Evolutionary conservation across 225 moss, liverwort and hornwort species (phyloP), one percentile per base, ranked within the genome.

Genomic region (Pseudoscleropodium purum): DNA sequence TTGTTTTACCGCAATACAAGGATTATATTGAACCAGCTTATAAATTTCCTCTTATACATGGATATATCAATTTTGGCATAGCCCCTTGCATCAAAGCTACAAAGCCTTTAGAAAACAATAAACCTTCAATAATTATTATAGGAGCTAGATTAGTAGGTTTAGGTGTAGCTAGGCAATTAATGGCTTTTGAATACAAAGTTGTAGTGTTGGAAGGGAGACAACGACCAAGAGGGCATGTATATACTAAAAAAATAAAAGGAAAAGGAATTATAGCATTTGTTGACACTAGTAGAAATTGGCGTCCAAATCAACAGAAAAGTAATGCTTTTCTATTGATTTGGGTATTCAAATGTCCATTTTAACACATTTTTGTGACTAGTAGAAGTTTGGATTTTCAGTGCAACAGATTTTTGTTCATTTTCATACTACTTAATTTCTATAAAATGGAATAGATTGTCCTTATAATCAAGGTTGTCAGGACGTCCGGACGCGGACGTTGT

Each of bases 31-130:
- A 91, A 62, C 66, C 37, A 34, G 88, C 94, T 56, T 94, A 94
- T 79, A 93, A 90, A 41, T 95, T 94, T 79, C 89, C 93, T 75
- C 61, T 92, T 19, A 88, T 82, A 67, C 92, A 92, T 61, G 90
- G 92, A 37, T 95, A 94, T 73, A 94, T 94, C 62, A 94, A 95
- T 37, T 95, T 92, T 89, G 95, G 92, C 30, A 84, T 94, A 70
- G 95, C 94, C 84, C 89, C 88, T 23, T 84, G 36, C 41, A 92
- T 95, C 36, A 95, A 95, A 88, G 86, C 89, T 43, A 73, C 69
- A 9, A 89, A 85, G 21, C 86, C 87, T 14, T 26, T 36, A 80
- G 88, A 92, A 41, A 79, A 64, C 17, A 92, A 89, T 26, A 89
- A 94, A 87, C 86, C 87, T 60, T 92, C 63, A 8, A 79, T 95